phyloP scores from a whole-genome alignment of 345 rosid species.

The Lepidium didymum region DNA sequence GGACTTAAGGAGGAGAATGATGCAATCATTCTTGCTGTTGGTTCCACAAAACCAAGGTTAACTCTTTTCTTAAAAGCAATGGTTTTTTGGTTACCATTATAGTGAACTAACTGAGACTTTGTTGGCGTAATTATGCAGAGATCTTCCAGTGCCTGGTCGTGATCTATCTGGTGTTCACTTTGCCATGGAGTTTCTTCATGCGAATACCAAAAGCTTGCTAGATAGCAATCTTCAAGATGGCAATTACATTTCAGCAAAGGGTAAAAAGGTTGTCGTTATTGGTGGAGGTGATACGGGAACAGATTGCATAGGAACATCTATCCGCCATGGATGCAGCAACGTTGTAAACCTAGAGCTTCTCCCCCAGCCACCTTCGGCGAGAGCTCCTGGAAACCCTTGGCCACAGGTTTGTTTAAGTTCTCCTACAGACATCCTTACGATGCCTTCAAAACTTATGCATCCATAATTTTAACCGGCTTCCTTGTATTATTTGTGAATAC shows the following conservation, averaged over 20 bases:
- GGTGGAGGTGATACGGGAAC: conserved; percentile 99
- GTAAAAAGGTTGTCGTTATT: conserved; percentile 89
- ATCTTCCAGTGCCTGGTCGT: conserved; percentile 92
- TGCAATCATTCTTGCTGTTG: conserved; percentile 85
- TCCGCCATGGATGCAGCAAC: conserved; percentile 84
- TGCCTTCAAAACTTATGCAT: neutral
- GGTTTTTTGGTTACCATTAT: neutral
- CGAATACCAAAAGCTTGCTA: conserved; percentile 96
- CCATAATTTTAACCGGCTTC: neutral
- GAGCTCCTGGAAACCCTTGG: conserved; percentile 99
- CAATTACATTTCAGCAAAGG: conserved; percentile 81
- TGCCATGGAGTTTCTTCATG: conserved; percentile 97
- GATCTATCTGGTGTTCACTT: conserved; percentile 86
- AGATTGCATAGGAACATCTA: conserved; percentile 96
- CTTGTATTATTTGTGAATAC: conserved; percentile 12
- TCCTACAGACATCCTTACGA: neutral
- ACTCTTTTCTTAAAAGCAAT: neutral
- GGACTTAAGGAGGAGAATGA: conserved; percentile 69
- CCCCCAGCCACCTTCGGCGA: conserved; percentile 73
- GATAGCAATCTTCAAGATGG: conserved; percentile 81
- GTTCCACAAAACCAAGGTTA: conserved; percentile 98
- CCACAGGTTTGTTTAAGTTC: conserved; percentile 62
- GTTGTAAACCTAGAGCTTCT: conserved; percentile 87
- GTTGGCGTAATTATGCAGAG: conserved; percentile 49
- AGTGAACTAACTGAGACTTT: neutral